A percentile compares a stretch with the other conserved stretches of the same genome.
Evolutionary conservation across 2,329 filamentous ascomycete species (phyloP).

Genomic region (Colletotrichum acutatum): DNA sequence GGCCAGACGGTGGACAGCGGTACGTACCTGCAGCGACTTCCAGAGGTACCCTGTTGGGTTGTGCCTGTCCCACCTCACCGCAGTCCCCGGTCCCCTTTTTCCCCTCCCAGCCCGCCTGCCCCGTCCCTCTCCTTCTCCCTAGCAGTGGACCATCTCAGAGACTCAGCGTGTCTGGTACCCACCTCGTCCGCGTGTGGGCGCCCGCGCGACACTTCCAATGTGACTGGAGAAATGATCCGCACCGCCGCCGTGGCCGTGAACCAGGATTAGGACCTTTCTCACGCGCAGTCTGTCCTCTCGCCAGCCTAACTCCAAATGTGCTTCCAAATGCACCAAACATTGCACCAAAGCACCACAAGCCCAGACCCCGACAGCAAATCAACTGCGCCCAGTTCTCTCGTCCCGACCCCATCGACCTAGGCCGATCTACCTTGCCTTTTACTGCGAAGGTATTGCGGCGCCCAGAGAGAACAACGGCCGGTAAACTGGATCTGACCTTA

Average conservation of each 20-base stretch:
- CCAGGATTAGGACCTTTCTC: conserved; percentile 1
- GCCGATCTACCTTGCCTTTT: not conserved
- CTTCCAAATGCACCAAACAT: conserved; percentile 9
- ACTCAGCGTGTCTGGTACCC: not conserved
- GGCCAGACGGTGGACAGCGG: not conserved
- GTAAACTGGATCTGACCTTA: conserved; percentile 3
- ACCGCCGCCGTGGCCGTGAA: conserved; percentile 4
- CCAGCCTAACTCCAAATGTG: conserved; percentile 6
- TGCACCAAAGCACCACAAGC: conserved; percentile 11
- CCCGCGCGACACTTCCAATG: conserved; percentile 11
- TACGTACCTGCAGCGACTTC: not conserved
- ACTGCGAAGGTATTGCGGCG: no score
- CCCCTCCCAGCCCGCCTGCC: not conserved
- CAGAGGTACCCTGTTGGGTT: no score
- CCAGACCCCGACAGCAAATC: conserved; percentile 25
- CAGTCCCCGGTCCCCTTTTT: not conserved
- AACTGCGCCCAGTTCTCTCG: conserved; percentile 17
- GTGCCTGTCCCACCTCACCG: not conserved
- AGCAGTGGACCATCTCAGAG: not conserved
- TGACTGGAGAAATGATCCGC: conserved; percentile 31
- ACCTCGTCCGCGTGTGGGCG: conserved; percentile 15
- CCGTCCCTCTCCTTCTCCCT: not conserved
- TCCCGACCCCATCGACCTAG: conserved; percentile 10
- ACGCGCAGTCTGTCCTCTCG: conserved; percentile 2
- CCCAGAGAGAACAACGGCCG: not conserved